Evolutionary conservation across 2,329 filamentous ascomycete genomes (phyloP), one percentile per base, ranked within the genome.

Genomic region (Hypoxylon sp.): DNA sequence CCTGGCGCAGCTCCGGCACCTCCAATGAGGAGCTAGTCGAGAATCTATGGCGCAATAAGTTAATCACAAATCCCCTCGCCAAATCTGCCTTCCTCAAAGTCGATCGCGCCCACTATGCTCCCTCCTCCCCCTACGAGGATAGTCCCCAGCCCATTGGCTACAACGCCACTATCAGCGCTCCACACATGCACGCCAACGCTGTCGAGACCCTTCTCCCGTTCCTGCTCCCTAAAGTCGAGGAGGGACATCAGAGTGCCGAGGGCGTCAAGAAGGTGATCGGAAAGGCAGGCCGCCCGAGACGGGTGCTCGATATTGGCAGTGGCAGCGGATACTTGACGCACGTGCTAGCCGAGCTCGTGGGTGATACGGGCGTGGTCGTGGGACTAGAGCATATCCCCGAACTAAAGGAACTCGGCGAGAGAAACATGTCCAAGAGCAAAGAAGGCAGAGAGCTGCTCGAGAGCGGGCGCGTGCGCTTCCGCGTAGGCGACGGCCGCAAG

Each of bases 281-380:
- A 61, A 19, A 62, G 54, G 11, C 71, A 65, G 64, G 69, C 45
- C 56, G 74, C 37, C 67, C 74, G 1, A 80, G 83, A 1, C 80
- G 91, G 70, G 83, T 93, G 1, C 83, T 95, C 1, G 92, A 95
- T 73, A 85, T 95, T 63, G 92, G 92, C 1, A 90, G 87, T 48
- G 92, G 92, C 0, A 91, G 87, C 1, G 92, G 92, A 0, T 98
- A 97, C 75, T 82, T 99, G 11, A 97, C 94, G 4, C 93, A 96
- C 73, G 89, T 97, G 0, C 80, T 98, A 6, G 94, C 94, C 0
- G 91, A 95, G 75, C 83, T 97, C 0, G 90, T 91, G 1, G 88
- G 86, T 2, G 77, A 75, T 3, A 69, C 70, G 2, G 83, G 74
- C 3, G 76, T 82, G 0, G 89, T 94, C 0, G 84, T 94, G 11